These are phyloP conservation scores for Plantago rigida DNA, from an alignment of 305 asterid genomes.

Conservation along the genomic window DNA sequence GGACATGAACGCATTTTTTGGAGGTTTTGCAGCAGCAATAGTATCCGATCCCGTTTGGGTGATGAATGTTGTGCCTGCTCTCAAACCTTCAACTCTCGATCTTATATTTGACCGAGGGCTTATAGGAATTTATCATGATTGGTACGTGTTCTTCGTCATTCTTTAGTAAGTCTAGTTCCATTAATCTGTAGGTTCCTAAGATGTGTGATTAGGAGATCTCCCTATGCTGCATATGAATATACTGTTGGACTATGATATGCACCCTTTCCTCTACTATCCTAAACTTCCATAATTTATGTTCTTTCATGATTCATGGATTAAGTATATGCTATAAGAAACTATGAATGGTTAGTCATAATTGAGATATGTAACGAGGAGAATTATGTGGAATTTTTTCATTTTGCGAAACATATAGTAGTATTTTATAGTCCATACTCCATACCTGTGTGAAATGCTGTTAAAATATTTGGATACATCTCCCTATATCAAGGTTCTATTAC, in stretches of 20 bases:
- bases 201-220: background rate
- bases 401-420: too few species aligned
- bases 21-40: slow-evolving; percentile 91
- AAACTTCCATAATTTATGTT: too few species aligned
- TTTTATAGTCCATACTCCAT: too few species aligned
- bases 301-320: too few species aligned
- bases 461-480: too few species aligned
- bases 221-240: background rate
- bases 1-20: slow-evolving; percentile 96
- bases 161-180: background rate
- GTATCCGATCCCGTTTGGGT: slow-evolving; percentile 87
- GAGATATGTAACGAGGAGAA: too few species aligned
- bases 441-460: too few species aligned
- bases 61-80: slow-evolving; percentile 88
- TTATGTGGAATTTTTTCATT: too few species aligned
- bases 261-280: too few species aligned
- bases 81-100: slow-evolving; percentile 65
- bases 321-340: too few species aligned
- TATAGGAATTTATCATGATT: slow-evolving; percentile 83
- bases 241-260: background rate
- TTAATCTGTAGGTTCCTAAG: background rate
- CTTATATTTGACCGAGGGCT: slow-evolving; percentile 90
- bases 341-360: too few species aligned
- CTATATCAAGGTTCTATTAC: too few species aligned
- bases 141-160: slow-evolving; percentile 43